A percentile compares a stretch with the other conserved stretches of the same genome.
phyloP scores from a whole-genome alignment of 225 moss, liverwort and hornwort species.

The Anthoceros angustus region DNA sequence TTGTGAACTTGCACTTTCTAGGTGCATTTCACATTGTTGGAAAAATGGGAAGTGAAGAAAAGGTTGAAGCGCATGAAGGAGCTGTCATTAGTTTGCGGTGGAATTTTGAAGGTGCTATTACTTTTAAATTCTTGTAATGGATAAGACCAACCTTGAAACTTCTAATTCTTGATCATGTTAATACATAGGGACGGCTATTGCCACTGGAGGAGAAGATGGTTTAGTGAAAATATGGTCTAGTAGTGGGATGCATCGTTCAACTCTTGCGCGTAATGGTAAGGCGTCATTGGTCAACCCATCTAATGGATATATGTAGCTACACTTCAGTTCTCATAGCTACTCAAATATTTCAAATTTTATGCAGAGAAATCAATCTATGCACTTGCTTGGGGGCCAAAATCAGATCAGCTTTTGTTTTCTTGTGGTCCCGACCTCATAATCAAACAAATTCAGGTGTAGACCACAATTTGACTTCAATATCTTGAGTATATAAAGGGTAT shows the following conservation, averaged over 20 bases:
- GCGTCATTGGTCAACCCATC: not conserved
- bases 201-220: slow-evolving; percentile 92
- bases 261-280: slow-evolving; percentile 55
- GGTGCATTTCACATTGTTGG: slow-evolving; percentile 62
- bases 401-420: slow-evolving; percentile 64
- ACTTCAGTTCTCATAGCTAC: not conserved
- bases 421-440: slow-evolving; percentile 49
- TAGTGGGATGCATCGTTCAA: slow-evolving; percentile 74
- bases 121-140: not conserved
- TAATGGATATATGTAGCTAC: not conserved
- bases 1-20: slow-evolving; percentile 6
- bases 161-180: not conserved
- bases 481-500: not conserved
- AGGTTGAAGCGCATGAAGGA: slow-evolving; percentile 65
- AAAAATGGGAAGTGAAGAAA: slow-evolving; percentile 57
- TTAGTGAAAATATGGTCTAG: slow-evolving; percentile 75
- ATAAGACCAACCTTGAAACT: not conserved
- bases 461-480: not conserved
- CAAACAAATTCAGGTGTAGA: slow-evolving; percentile 49
- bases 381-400: slow-evolving; percentile 72
- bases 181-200: slow-evolving; percentile 58
- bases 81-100: slow-evolving; percentile 64
- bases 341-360: not conserved
- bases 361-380: slow-evolving; percentile 62
- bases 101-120: slow-evolving; percentile 62